Conservation (phyloP, 2,329 filamentous ascomycete genomes). For the Cephalotrichum gorgonifer region DNA sequence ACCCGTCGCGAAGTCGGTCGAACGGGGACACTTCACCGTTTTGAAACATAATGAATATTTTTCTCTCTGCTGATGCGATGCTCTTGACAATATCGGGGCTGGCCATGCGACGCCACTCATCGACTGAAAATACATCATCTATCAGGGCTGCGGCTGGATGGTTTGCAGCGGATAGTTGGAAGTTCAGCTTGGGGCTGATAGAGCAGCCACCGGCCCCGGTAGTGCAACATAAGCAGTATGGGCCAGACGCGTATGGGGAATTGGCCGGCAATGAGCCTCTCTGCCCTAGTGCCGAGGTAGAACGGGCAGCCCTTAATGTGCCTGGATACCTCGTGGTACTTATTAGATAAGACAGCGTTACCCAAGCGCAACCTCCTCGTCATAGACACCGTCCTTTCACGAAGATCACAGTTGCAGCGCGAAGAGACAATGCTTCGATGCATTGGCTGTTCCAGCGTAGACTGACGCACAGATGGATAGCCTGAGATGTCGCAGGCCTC, state of each 20-base stretch:
- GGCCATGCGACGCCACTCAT: too few relatives aligned
- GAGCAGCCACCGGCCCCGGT: neutral
- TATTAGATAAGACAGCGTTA: neutral
- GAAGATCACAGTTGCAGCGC: neutral
- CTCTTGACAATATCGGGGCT: neutral
- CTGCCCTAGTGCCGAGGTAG: neutral
- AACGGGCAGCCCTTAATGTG: neutral
- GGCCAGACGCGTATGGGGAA: neutral
- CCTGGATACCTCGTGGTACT: neutral
- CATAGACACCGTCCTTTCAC: neutral
- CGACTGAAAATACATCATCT: neutral
- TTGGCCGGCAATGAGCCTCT: neutral
- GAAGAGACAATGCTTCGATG: neutral
- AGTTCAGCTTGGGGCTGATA: neutral
- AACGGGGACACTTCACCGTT: neutral
- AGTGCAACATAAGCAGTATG: neutral
- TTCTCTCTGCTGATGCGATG: neutral
- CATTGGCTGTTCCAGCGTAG: neutral
- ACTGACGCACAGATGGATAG: neutral
- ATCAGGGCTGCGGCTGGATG: neutral
- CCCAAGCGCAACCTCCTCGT: neutral
- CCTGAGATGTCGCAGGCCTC: neutral
- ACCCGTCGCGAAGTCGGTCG: neutral
- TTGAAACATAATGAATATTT: neutral
- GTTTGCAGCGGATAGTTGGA: neutral